Conservation (phyloP, 148 eudicot species). For the Cornus suecica region DNA sequence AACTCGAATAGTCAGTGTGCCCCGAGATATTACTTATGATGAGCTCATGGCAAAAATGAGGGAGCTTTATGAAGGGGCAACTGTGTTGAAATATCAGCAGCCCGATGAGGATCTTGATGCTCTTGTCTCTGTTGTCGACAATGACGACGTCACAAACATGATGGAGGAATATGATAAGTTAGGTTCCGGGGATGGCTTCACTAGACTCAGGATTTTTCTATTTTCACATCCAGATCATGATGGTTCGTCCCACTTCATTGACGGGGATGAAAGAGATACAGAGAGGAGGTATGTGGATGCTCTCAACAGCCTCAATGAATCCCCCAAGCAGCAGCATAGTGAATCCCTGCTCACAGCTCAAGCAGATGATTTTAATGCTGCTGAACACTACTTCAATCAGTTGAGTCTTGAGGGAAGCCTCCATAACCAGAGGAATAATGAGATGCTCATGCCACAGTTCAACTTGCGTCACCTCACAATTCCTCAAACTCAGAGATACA, state of each 20-base stretch:
- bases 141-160: conserved; percentile 94
- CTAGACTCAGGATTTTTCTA: conserved; percentile 84
- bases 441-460: conserved; percentile 57
- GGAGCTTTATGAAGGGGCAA: conserved; percentile 70
- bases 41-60: conserved; percentile 81
- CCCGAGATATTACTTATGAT: conserved; percentile 57
- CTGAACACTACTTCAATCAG: conserved; percentile 70
- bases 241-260: conserved; percentile 48
- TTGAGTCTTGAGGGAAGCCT: conserved; percentile 63
- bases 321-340: conserved; percentile 41
- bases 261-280: conserved; percentile 79
- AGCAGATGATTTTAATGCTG: conserved; percentile 49
- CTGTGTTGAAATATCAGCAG: conserved; percentile 87
- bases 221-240: conserved; percentile 77
- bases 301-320: conserved; percentile 79
- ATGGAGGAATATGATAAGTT: conserved; percentile 99
- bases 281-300: conserved; percentile 97
- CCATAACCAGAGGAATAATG: conserved; percentile 66
- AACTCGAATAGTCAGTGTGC: conserved; percentile 72
- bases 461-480: conserved; percentile 61
- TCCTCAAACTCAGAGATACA: conserved; percentile 50
- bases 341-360: conserved; percentile 45
- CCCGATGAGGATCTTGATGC: conserved; percentile 99
- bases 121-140: conserved; percentile 94
- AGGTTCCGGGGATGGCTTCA: conserved; percentile 81